phyloP scores from a whole-genome alignment of 192 early-diverging fungal species.

The Entomortierella lignicola region DNA sequence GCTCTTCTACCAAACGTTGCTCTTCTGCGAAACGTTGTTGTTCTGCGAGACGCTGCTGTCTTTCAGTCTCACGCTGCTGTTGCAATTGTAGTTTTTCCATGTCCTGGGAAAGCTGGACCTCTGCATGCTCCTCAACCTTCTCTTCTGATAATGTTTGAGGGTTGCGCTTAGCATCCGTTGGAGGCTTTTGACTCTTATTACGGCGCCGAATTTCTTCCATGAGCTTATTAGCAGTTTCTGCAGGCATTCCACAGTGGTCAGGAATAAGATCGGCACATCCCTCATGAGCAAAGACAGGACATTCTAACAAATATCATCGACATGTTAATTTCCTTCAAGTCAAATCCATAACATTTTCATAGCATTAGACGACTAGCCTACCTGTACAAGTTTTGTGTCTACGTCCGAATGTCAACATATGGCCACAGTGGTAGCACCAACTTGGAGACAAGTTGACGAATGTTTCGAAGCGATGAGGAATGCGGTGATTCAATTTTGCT shows the following conservation, averaged over 20 bases:
- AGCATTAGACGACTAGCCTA: conserved; percentile 11
- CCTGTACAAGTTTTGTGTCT: conserved; percentile 64
- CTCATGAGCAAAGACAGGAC: conserved; percentile 82
- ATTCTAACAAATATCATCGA: conserved; percentile 70
- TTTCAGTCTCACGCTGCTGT: conserved; percentile 31
- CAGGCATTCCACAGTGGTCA: conserved; percentile 90
- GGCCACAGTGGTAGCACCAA: conserved; percentile 99
- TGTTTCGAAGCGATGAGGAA: conserved; percentile 95
- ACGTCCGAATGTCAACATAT: conserved; percentile 88
- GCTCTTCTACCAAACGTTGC: conserved; percentile 15
- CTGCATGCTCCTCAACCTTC: conserved; percentile 19
- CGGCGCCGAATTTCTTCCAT: conserved; percentile 80
- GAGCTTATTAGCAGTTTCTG: conserved; percentile 87
- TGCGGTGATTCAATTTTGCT: conserved; percentile 85
- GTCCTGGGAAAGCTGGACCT: conserved; percentile 29
- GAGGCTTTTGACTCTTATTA: conserved; percentile 36
- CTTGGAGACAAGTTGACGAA: conserved; percentile 82
- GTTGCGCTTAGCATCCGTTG: conserved; percentile 38
- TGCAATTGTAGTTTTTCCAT: conserved; percentile 55
- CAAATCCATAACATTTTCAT: neutral
- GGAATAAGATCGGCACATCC: conserved; percentile 89
- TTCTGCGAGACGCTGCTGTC: conserved; percentile 23
- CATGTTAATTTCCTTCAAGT: too few relatives aligned
- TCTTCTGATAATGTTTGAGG: conserved; percentile 54
- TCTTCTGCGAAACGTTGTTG: conserved; percentile 8